Conservation (phyloP, 1,139 yeast species). For the Cylindricascospora bacillispora region DNA sequence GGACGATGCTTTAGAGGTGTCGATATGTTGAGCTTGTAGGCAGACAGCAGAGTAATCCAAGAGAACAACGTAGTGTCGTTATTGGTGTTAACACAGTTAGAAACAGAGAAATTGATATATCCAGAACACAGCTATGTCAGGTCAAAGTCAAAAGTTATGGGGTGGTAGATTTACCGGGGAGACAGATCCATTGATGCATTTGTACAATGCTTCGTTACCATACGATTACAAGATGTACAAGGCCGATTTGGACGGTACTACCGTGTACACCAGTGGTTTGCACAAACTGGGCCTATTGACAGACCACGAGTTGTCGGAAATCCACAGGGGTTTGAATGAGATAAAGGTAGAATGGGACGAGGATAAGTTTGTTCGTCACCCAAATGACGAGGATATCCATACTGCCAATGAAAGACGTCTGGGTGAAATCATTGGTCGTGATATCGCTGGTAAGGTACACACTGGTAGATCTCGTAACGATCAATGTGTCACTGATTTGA, state of each 20-base stretch:
- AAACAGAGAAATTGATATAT: too few relatives aligned
- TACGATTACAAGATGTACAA: conserved; percentile 90
- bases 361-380: conserved; percentile 65
- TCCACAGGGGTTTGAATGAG: conserved; percentile 65
- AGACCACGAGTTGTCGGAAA: conserved; percentile 56
- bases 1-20: too few relatives aligned
- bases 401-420: conserved; percentile 96
- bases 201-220: conserved; percentile 92
- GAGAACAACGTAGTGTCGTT: too few relatives aligned
- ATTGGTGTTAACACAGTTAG: too few relatives aligned
- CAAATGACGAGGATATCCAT: conserved; percentile 96
- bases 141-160: conserved; percentile 77
- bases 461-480: conserved; percentile 98
- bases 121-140: too few relatives aligned
- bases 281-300: conserved; percentile 65
- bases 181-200: conserved; percentile 93
- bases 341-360: conserved; percentile 72
- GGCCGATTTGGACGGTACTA: conserved; percentile 89
- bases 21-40: too few relatives aligned
- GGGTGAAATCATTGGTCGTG: conserved; percentile 89
- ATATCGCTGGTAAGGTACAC: conserved; percentile 93
- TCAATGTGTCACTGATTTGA: conserved; percentile 97
- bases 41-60: too few relatives aligned
- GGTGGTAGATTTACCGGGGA: conserved; percentile 98
- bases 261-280: conserved; percentile 82